These are phyloP conservation scores for Meira miltonrushii DNA, from an alignment of 1,284 basidiomycete species.

Conservation along the genomic window DNA sequence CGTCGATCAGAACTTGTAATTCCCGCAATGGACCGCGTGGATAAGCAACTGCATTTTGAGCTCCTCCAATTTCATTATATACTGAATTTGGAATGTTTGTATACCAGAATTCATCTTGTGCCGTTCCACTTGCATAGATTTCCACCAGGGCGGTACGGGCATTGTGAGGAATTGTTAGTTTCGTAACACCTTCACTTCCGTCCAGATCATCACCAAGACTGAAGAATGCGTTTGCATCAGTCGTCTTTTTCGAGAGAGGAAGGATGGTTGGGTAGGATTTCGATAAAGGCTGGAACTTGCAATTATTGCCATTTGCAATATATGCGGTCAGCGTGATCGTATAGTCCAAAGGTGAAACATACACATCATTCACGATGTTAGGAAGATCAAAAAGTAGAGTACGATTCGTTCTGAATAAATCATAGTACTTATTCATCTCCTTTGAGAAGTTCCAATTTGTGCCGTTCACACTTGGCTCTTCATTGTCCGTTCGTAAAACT, in stretches of 20 bases:
- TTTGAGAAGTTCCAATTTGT: conserved; percentile 27
- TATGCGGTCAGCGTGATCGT: conserved; percentile 21
- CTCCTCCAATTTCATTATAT: conserved; percentile 58
- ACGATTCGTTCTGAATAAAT: conserved; percentile 18
- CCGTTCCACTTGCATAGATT: conserved; percentile 29
- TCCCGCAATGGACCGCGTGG: conserved; percentile 64
- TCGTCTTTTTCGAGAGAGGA: conserved; percentile 25
- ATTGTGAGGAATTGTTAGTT: conserved; percentile 21
- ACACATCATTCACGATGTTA: conserved; percentile 33
- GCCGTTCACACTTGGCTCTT: conserved; percentile 29
- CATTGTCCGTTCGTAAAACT: conserved; percentile 34
- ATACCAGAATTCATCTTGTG: conserved; percentile 58
- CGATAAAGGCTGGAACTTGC: conserved; percentile 5
- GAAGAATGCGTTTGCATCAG: conserved; percentile 21
- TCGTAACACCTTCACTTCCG: conserved; percentile 17
- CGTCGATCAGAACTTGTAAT: conserved; percentile 70
- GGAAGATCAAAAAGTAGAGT: conserved; percentile 33
- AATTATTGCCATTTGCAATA: conserved; percentile 6
- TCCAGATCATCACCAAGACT: conserved; percentile 14
- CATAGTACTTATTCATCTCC: conserved; percentile 26
- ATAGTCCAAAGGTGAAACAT: conserved; percentile 22
- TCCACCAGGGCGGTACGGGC: conserved; percentile 29
- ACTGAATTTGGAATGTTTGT: conserved; percentile 65
- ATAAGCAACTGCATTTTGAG: conserved; percentile 58
- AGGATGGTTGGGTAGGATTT: conserved; percentile 19